Percentiles rank a stretch among this genome's conserved stretches.
Conservation (phyloP, 2,329 filamentous ascomycete species). For the Diaporthe aspalathi region DNA sequence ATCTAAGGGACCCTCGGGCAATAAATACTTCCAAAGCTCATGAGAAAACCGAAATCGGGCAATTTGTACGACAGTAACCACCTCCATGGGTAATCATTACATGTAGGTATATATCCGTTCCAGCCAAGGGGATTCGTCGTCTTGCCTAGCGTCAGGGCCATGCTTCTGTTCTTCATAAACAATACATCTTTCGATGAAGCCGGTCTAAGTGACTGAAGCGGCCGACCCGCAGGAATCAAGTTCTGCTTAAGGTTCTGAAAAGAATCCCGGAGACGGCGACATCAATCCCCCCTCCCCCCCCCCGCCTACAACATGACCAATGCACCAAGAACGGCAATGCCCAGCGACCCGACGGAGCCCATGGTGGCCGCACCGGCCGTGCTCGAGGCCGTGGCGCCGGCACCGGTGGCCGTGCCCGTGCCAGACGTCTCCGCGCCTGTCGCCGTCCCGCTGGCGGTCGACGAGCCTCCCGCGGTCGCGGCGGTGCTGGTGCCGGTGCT, state of each 20-base stretch:
- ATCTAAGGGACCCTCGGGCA: too few species aligned
- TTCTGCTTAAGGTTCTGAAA: too few species aligned
- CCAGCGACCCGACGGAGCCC: conserved; percentile 26
- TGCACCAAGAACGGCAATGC: conserved; percentile 24
- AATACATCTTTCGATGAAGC: neutral
- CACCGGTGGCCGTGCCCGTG: conserved; percentile 23
- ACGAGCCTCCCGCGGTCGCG: conserved; percentile 1
- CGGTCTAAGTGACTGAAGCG: neutral
- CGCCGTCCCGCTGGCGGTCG: neutral
- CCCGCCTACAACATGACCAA: neutral
- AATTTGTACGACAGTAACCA: too few species aligned
- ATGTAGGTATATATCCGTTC: neutral
- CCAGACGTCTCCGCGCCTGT: neutral
- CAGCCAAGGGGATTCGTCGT: neutral
- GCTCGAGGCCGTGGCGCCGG: conserved; percentile 21
- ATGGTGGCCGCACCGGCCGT: conserved; percentile 20
- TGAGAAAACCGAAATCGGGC: too few species aligned
- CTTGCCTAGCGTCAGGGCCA: neutral
- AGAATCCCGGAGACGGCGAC: neutral
- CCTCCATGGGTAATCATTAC: neutral
- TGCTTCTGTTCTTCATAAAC: neutral
- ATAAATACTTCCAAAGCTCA: too few species aligned
- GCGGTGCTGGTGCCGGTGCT: neutral
- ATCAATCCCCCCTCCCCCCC: too few species aligned
- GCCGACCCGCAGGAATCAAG: neutral